Conservation (phyloP, 2,329 filamentous ascomycete genomes). For the Paracorniculantispora psalliotae region DNA sequence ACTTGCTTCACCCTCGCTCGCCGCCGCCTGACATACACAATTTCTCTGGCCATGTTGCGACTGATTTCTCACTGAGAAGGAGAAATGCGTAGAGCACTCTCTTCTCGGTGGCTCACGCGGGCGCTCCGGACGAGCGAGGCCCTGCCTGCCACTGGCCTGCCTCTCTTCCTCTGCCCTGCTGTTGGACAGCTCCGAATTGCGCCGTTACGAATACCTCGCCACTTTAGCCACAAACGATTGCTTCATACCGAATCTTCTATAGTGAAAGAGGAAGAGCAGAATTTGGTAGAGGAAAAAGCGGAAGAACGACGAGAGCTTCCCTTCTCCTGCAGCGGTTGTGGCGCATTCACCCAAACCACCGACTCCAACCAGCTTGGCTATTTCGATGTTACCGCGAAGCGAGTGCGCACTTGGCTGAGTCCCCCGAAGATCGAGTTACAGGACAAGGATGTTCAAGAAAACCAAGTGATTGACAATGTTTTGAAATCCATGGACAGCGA, state of each 20-base stretch:
- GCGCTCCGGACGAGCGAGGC: conserved; percentile 39
- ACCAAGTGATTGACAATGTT: conserved; percentile 42
- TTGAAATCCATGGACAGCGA: conserved; percentile 38
- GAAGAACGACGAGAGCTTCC: conserved; percentile 37
- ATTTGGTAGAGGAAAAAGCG: background rate
- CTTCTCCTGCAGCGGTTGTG: conserved; percentile 58
- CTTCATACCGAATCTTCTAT: conserved; percentile 24
- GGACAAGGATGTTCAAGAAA: conserved; percentile 29
- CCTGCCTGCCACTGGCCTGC: conserved; percentile 33
- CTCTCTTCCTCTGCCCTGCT: conserved; percentile 45
- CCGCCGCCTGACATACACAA: background rate
- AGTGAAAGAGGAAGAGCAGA: background rate
- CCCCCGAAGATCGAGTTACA: conserved; percentile 18
- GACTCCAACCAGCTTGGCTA: conserved; percentile 50
- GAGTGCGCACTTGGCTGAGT: conserved; percentile 44
- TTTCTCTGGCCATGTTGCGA: background rate
- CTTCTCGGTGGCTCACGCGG: conserved; percentile 38
- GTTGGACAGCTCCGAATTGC: conserved; percentile 20
- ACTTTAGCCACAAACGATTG: conserved; percentile 20
- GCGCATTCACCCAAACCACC: conserved; percentile 56
- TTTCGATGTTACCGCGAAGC: conserved; percentile 48
- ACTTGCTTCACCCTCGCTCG: background rate
- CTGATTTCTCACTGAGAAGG: background rate
- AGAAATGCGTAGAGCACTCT: conserved; percentile 41
- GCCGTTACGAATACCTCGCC: background rate